phyloP scores from a whole-genome alignment of 169 alveolate genomes.

The Plasmodium gallinaceum region DNA sequence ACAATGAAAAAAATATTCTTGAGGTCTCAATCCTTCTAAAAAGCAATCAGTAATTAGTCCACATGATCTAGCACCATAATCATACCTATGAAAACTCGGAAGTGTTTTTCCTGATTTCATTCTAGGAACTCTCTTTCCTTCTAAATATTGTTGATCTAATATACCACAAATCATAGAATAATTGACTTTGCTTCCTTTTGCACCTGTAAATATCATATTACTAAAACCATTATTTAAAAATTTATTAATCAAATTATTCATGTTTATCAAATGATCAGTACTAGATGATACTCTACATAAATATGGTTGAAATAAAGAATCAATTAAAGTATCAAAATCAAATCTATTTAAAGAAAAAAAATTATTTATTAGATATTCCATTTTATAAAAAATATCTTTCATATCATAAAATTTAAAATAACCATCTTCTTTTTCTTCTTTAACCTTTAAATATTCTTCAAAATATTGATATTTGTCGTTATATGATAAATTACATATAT shows the following conservation, averaged over 20 bases:
- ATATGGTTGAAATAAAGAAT: constrained; percentile 82
- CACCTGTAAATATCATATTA: constrained; percentile 98
- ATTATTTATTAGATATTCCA: constrained; percentile 76
- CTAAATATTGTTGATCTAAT: constrained; percentile 96
- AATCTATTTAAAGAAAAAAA: constrained; percentile 76
- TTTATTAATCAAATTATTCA: constrained; percentile 80
- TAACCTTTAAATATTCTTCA: constrained; percentile 12
- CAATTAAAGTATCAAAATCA: constrained; percentile 71
- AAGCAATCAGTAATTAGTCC: constrained; percentile 98
- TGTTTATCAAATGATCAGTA: constrained; percentile 71
- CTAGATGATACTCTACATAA: constrained; percentile 80
- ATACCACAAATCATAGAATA: constrained; percentile 95
- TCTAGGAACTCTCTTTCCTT: constrained; percentile 96
- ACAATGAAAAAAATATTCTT: constrained; percentile 98
- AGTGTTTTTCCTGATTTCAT: constrained; percentile 95
- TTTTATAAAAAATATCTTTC: constrained; percentile 74
- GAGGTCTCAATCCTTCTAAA: constrained; percentile 97
- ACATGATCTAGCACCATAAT: constrained; percentile 96
- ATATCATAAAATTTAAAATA: constrained; percentile 73
- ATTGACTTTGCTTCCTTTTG: constrained; percentile 96
- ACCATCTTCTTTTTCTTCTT: constrained; percentile 56
- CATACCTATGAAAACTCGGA: constrained; percentile 95
- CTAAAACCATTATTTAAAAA: constrained; percentile 98
- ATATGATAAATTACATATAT: constrained; percentile 59
- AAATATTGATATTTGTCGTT: constrained; percentile 22